Evolutionary conservation across 495 filamentous ascomycete genomes (phyloP), one percentile per base, ranked within the genome.

Genomic region (Cenococcum geophilum): DNA sequence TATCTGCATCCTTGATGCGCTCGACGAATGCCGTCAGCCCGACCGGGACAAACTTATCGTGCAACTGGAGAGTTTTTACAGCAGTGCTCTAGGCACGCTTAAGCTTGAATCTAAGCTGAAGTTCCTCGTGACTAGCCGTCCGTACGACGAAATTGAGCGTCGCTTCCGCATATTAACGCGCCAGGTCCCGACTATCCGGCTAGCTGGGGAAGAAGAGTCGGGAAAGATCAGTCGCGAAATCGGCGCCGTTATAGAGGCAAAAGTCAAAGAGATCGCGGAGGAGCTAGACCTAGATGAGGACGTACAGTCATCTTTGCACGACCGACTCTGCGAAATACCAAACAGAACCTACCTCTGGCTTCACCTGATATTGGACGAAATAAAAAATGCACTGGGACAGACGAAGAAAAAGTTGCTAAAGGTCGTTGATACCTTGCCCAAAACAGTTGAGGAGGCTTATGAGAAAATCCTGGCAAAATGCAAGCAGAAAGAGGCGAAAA

Each of bases 71-170:
- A 8, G 45, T 14, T 49, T 49, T 14, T 49, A 49, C 14, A 49
- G 16, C 45, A n/a, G n/a, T n/a, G n/a, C n/a, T n/a, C 6, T 61
- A 49, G 5, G 0, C 16, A 18, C n/a, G n/a, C n/a, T n/a, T n/a
- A 1, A 8, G 45, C 16, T 1, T 20, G 5, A 22, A 14, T 49
- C 45, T 6, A 49, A 49, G 16, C 16, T 78, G 10, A 78, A 77
- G 61, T 75, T 78, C 37, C 61, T 79, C 0, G 60, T 78, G 5
- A 79, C 76, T 0, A 78, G 77, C 64, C 76, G 74, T 16, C 76
- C 75, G 14, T 79, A 76, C 56, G 58, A 55, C 14, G 18, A 72
- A 23, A 78, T 82, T 6, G 49, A 68, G 34, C 16, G 40, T 18
- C 12, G 47, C 4, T 76, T 75, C n/a, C 16, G 63, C 0, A 27